Evolutionary conservation across 441 rosid genomes (phyloP).

Genomic region (Mallotus japonicus): DNA sequence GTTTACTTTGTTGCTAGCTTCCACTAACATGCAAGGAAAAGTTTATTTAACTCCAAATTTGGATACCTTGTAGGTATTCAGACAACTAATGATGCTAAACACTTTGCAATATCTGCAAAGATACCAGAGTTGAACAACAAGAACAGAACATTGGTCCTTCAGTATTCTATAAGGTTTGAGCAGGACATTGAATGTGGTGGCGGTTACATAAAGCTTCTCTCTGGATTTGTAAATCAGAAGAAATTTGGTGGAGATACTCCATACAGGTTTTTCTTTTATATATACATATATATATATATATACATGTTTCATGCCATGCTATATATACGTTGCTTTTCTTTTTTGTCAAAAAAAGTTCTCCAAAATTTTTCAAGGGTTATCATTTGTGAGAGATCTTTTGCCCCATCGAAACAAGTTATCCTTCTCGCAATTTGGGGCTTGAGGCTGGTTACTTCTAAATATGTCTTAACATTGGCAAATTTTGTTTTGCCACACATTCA

Average conservation of each 20-base stretch:
- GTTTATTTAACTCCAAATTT: not conserved
- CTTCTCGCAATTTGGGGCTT: not conserved
- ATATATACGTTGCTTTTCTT: not conserved
- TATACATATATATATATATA: not conserved
- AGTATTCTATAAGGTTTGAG: slow-evolving; percentile 77
- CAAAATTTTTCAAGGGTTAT: too few species aligned
- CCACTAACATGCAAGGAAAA: not conserved
- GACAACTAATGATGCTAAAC: slow-evolving; percentile 79
- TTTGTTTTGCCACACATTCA: not conserved
- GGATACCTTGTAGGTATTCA: slow-evolving; percentile 62
- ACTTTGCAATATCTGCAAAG: slow-evolving; percentile 82
- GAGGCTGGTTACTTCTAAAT: not conserved
- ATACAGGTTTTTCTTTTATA: slow-evolving; percentile 50
- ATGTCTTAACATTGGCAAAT: not conserved
- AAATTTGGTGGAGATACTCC: slow-evolving; percentile 95
- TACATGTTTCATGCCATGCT: not conserved
- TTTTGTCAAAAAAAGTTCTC: too few species aligned
- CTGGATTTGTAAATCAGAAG: slow-evolving; percentile 89
- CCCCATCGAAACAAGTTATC: not conserved
- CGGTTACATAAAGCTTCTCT: slow-evolving; percentile 84
- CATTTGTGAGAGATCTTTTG: not conserved
- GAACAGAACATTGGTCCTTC: slow-evolving; percentile 76
- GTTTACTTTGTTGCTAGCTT: not conserved
- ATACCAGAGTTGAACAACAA: slow-evolving; percentile 80
- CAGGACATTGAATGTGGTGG: slow-evolving; percentile 96